Conservation (phyloP, 1,284 basidiomycete genomes). For the Ustilago nuda region DNA sequence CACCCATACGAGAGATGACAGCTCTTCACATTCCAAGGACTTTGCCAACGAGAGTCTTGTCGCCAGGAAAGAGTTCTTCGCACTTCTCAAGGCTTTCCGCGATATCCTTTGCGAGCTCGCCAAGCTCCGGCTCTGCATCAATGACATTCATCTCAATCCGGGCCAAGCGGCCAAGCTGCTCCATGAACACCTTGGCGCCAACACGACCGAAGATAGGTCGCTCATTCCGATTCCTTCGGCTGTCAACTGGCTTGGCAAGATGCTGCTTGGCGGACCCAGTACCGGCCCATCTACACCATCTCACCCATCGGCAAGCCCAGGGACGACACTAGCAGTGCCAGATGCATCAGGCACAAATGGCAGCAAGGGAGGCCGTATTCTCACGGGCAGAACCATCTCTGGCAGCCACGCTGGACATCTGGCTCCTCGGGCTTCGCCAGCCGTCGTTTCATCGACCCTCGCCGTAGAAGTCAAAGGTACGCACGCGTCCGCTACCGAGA, state of each 20-base stretch:
- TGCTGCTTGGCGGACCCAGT: slow-evolving; percentile 44
- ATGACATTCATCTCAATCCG: slow-evolving; percentile 91
- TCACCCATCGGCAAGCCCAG: slow-evolving; percentile 5
- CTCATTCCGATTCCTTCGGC: slow-evolving; percentile 49
- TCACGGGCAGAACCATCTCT: slow-evolving; percentile 31
- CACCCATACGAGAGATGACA: slow-evolving; percentile 26
- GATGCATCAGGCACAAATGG: slow-evolving; percentile 14
- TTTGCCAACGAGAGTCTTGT: slow-evolving; percentile 71
- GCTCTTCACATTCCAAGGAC: slow-evolving; percentile 70
- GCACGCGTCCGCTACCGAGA: slow-evolving; percentile 46
- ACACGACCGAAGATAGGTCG: slow-evolving; percentile 42
- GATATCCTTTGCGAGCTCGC: slow-evolving; percentile 87
- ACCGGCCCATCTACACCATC: slow-evolving; percentile 21
- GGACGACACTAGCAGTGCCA: slow-evolving; percentile 16
- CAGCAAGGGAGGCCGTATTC: slow-evolving; percentile 17
- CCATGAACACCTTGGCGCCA: slow-evolving; percentile 62
- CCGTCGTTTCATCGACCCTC: slow-evolving; percentile 49
- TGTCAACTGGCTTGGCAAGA: slow-evolving; percentile 58
- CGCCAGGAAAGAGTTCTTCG: slow-evolving; percentile 83
- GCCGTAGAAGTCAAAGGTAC: slow-evolving; percentile 62
- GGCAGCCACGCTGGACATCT: slow-evolving; percentile 30
- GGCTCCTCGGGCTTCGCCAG: slow-evolving; percentile 52
- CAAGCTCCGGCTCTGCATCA: slow-evolving; percentile 82
- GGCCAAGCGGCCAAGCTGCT: slow-evolving; percentile 72
- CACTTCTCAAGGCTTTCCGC: slow-evolving; percentile 84